Percentiles rank a stretch among this genome's conserved stretches.
Evolutionary conservation across 2,329 filamentous ascomycete genomes (phyloP).

Genomic region (Pseudogymnoascus pannorum): DNA sequence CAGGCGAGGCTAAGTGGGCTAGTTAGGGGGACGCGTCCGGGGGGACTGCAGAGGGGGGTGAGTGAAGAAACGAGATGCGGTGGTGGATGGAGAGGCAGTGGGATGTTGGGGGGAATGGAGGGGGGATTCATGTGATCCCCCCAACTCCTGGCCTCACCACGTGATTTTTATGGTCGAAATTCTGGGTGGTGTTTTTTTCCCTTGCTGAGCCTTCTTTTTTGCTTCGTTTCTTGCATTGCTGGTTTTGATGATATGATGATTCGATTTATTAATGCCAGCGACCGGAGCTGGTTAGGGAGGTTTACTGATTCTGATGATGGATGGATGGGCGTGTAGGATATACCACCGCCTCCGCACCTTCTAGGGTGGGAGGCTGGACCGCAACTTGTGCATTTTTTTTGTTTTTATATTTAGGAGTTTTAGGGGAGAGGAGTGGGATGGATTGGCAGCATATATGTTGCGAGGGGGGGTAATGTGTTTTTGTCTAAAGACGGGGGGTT

Average conservation of each 20-base stretch:
- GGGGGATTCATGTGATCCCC: slow-evolving; percentile 2
- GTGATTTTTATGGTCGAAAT: neutral
- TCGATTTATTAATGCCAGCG: neutral
- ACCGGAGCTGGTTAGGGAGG: neutral
- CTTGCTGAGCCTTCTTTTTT: neutral
- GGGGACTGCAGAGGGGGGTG: neutral
- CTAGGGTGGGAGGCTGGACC: slow-evolving; percentile 2
- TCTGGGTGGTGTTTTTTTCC: neutral
- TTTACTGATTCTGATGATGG: slow-evolving; percentile 5
- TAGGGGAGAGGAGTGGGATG: neutral
- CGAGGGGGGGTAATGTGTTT: neutral
- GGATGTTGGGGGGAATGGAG: neutral
- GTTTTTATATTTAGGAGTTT: neutral
- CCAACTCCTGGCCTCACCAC: neutral
- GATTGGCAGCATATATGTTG: neutral
- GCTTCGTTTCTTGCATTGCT: neutral
- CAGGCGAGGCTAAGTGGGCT: slow-evolving; percentile 1
- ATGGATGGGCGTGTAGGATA: slow-evolving; percentile 7
- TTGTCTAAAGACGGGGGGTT: too few species aligned
- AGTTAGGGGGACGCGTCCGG: neutral
- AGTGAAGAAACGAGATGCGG: neutral
- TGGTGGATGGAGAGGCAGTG: slow-evolving; percentile 2
- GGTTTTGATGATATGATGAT: neutral
- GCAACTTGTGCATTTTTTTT: neutral
- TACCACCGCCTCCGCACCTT: slow-evolving; percentile 2